A percentile compares a stretch with the other conserved stretches of the same genome.
These are phyloP conservation scores for Neonectria hederae DNA, from an alignment of 2,329 filamentous ascomycete genomes.

Conservation along the genomic window DNA sequence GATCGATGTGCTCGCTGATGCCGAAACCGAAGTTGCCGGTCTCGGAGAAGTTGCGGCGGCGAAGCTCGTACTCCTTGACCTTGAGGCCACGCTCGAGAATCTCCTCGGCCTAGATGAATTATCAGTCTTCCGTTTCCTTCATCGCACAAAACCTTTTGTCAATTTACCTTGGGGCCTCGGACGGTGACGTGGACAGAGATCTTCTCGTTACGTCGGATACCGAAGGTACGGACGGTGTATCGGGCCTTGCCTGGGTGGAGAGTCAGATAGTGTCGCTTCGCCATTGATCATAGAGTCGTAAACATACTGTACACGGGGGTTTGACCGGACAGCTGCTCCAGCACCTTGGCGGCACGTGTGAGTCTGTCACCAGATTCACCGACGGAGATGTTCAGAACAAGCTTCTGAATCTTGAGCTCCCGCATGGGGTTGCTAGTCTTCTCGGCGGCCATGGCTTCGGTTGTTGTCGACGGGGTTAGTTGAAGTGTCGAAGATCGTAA, in stretches of 20 bases:
- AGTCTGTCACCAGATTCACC: conserved; percentile 99
- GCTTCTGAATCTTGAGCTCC: conserved; percentile 99
- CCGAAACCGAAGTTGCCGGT: conserved; percentile 99
- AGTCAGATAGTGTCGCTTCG: conserved; percentile 31
- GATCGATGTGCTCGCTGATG: conserved; percentile 99
- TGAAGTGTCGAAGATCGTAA: conserved; percentile 48
- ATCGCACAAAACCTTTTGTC: conserved; percentile 2
- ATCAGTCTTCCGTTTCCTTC: conserved; percentile 36
- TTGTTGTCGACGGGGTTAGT: conserved; percentile 47
- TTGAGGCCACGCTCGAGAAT: conserved; percentile 99
- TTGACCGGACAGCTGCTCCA: conserved; percentile 99
- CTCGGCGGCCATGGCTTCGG: conserved; percentile 68
- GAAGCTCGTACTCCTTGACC: conserved; percentile 99
- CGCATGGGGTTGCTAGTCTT: conserved; percentile 99
- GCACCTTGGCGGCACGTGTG: conserved; percentile 99
- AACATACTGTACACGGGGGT: conserved; percentile 97
- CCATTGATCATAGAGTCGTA: conserved; percentile 21
- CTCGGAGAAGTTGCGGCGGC: conserved; percentile 99
- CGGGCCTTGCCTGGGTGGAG: conserved; percentile 86
- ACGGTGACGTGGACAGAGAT: conserved; percentile 99
- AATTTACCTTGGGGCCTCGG: conserved; percentile 81
- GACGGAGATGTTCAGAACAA: conserved; percentile 99
- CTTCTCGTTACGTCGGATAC: conserved; percentile 99
- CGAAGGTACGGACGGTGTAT: conserved; percentile 99
- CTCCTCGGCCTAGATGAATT: conserved; percentile 79